A percentile compares a stretch with the other conserved stretches of the same genome.
Conservation (phyloP, 768 basidiomycete genomes). For the Astraeus odoratus region DNA sequence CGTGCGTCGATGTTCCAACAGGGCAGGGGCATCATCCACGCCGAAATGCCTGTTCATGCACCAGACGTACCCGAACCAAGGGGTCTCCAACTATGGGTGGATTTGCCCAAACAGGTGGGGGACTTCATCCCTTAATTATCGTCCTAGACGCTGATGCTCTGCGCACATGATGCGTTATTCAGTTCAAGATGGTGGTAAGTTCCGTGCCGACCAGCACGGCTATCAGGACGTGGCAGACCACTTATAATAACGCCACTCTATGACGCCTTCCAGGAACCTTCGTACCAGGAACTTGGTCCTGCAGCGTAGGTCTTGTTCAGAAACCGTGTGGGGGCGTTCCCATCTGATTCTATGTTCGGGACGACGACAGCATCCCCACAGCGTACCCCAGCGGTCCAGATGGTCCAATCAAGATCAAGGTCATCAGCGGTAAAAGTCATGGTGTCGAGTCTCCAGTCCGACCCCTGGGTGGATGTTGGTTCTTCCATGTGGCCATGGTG, state of each 20-base stretch:
- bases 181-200: slow-evolving; percentile 73
- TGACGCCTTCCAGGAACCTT: slow-evolving; percentile 46
- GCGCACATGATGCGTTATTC: slow-evolving; percentile 15
- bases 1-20: slow-evolving; percentile 8
- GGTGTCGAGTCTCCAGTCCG: slow-evolving; percentile 83
- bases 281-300: slow-evolving; percentile 76
- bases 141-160: slow-evolving; percentile 11
- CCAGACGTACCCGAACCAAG: slow-evolving; percentile 61
- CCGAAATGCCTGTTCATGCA: slow-evolving; percentile 83
- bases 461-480: slow-evolving; percentile 92
- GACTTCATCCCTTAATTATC: neutral
- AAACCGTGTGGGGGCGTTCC: neutral
- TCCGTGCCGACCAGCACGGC: neutral
- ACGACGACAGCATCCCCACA: slow-evolving; percentile 49
- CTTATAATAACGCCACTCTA: neutral
- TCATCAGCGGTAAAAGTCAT: slow-evolving; percentile 87
- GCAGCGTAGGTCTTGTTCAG: slow-evolving; percentile 37
- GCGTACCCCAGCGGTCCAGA: slow-evolving; percentile 66
- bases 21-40: slow-evolving; percentile 71
- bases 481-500: slow-evolving; percentile 70
- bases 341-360: slow-evolving; percentile 1
- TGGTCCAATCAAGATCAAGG: slow-evolving; percentile 65
- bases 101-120: slow-evolving; percentile 62
- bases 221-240: neutral
- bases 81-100: slow-evolving; percentile 86